Conservation (phyloP, 306 rosid species). For the Vigna hirtella region DNA sequence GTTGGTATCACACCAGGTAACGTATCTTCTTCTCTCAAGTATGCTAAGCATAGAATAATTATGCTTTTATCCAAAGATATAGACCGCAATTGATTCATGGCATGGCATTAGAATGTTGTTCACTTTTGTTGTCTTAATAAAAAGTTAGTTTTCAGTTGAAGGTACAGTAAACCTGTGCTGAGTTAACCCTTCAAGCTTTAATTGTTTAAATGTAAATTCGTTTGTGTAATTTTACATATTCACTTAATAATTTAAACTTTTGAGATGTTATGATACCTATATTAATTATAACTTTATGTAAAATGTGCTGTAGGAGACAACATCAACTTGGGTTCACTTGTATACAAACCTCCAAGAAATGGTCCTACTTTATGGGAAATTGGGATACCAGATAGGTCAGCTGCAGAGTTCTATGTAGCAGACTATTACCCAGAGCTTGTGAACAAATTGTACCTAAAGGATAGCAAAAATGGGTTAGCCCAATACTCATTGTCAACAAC, state of each 20-base stretch:
- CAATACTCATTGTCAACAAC: not conserved
- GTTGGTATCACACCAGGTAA: conserved; percentile 59
- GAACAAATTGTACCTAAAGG: conserved; percentile 48
- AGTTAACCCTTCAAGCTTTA: not conserved
- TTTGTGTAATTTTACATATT: not conserved
- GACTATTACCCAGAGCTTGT: conserved; percentile 56
- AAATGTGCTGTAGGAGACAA: conserved; percentile 49
- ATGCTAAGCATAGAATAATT: not conserved
- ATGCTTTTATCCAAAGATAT: not conserved
- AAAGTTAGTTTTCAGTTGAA: not conserved
- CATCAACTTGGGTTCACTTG: conserved; percentile 46
- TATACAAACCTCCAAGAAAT: conserved; percentile 75
- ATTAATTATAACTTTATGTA: not conserved
- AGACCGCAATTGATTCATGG: not conserved
- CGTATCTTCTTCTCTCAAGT: not conserved
- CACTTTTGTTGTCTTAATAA: not conserved
- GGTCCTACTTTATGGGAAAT: conserved; percentile 94
- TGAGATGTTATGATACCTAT: not conserved
- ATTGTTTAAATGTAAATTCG: not conserved
- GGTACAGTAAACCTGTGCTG: not conserved
- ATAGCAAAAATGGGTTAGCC: conserved; percentile 45
- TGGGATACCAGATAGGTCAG: conserved; percentile 84
- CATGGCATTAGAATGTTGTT: not conserved
- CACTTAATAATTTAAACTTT: not conserved
- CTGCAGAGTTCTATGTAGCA: conserved; percentile 74